Evolutionary conservation across 2,329 filamentous ascomycete genomes (phyloP), one percentile per base, ranked within the genome.

Genomic region (Fusarium oligoseptatum): DNA sequence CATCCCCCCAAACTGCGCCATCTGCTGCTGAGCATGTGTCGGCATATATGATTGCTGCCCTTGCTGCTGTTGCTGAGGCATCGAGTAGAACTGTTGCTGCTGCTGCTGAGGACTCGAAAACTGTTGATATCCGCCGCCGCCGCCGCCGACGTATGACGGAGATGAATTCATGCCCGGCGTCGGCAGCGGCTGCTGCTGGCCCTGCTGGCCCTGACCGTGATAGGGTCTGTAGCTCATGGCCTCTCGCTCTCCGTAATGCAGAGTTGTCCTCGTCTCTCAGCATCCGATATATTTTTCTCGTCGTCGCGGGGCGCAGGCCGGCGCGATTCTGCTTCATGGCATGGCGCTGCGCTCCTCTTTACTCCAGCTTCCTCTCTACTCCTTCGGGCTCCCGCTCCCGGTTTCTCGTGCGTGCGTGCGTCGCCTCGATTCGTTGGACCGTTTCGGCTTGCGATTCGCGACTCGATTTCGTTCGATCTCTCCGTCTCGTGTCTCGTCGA

Each of bases 181-280:
- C 69, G 71, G 73, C 52, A 72, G 50, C 58, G 72, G 72, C 64
- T 76, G 77, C 72, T 76, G 75, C 37, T 78, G 76, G 76, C 77
- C 78, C 60, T 79, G 74, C 64, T 76, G 76, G 73, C 76, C 77
- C 67, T 79, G 77, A 66, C 77, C 73, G 72, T 78, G 73, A 50
- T 77, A 82, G 65, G 78, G 77, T 70, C 78, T 77, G 78, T 81
- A 83, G 76, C 79, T 83, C 82, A 85, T 83, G 74, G 76, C 81
- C 67, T 72, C 63, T 68, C 70, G 61, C 64, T 77, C 71, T 66
- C 62, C 70, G 17, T 41, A 34, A 50, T 61, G 52, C 32, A 43
- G 39, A 64, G 62, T 39, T 36, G 52, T 58, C 45, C 45, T 50
- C 50, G 50, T n/a, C 50, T 55, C 67, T 78, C 72, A 76, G 73